Percentiles rank a stretch among this genome's conserved stretches.
Evolutionary conservation across 352 stramenopile species (phyloP).

Genomic region (Plasmopara viticola): DNA sequence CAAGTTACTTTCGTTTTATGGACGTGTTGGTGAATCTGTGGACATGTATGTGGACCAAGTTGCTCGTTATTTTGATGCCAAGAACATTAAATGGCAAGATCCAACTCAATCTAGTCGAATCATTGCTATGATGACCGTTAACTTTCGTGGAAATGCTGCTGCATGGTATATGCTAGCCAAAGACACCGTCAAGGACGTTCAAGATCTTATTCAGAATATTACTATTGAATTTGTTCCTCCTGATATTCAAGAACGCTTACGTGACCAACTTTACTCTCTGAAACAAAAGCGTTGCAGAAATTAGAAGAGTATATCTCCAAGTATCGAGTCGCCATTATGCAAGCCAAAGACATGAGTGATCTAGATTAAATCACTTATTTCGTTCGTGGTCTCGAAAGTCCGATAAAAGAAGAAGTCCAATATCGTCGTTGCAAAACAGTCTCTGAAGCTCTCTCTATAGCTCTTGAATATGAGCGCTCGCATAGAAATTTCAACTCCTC

Average conservation of each 20-base stretch:
- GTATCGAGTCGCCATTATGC: not conserved
- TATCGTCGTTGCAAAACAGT: slow-evolving; percentile 1
- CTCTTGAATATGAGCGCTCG: not conserved
- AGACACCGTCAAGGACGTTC: not conserved
- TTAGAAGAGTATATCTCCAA: not conserved
- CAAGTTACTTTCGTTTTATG: too few relatives aligned
- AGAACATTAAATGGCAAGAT: not conserved
- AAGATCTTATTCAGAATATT: not conserved
- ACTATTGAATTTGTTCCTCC: not conserved
- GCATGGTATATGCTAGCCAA: not conserved
- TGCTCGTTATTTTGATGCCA: not conserved
- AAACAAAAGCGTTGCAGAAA: not conserved
- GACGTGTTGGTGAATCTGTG: too few relatives aligned
- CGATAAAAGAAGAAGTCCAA: not conserved
- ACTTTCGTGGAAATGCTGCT: not conserved
- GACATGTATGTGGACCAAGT: not conserved
- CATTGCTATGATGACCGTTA: not conserved
- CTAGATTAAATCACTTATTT: not conserved
- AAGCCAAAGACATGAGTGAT: not conserved
- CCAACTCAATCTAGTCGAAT: not conserved
- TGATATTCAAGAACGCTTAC: slow-evolving; percentile 1
- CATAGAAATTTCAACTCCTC: not conserved
- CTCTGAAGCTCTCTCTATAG: not conserved
- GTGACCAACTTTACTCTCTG: not conserved
- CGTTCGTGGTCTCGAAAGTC: not conserved